Conservation (phyloP, 169 alveolate genomes). For the Cryptosporidium parvum region DNA sequence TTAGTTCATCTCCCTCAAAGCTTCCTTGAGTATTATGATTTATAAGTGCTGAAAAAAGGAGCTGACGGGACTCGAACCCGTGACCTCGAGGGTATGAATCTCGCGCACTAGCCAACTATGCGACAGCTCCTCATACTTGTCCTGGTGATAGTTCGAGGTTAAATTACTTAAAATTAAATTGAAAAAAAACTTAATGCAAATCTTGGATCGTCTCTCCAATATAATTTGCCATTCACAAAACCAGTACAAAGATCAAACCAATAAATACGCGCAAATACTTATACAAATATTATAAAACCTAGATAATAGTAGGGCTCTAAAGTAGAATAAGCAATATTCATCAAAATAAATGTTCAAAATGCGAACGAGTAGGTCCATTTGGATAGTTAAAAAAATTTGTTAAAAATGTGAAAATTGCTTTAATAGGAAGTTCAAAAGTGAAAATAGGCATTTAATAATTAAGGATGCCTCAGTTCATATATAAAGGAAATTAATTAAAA, state of each 20-base stretch:
- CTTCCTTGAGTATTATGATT: neutral
- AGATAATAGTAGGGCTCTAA: neutral
- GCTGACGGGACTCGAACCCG: conserved; percentile 79
- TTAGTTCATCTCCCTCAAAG: neutral
- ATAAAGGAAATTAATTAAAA: neutral
- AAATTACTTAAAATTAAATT: neutral
- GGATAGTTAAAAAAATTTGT: neutral
- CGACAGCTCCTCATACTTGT: conserved; percentile 69
- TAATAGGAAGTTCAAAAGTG: neutral
- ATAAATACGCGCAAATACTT: neutral
- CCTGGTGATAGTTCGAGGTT: neutral
- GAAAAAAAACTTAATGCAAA: neutral
- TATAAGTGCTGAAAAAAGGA: conserved; percentile 13
- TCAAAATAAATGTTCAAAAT: neutral
- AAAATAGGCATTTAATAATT: neutral
- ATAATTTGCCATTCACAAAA: too few relatives aligned
- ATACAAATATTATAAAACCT: neutral
- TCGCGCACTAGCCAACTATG: conserved; percentile 78
- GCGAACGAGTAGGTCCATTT: neutral
- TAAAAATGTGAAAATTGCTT: neutral
- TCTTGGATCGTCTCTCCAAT: neutral
- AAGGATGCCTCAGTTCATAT: neutral
- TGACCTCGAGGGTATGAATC: conserved; percentile 79
- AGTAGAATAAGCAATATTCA: neutral
- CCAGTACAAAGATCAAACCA: neutral